Evolutionary conservation across 163 green algal species (phyloP).

Genomic region (Prototheca cutis): DNA sequence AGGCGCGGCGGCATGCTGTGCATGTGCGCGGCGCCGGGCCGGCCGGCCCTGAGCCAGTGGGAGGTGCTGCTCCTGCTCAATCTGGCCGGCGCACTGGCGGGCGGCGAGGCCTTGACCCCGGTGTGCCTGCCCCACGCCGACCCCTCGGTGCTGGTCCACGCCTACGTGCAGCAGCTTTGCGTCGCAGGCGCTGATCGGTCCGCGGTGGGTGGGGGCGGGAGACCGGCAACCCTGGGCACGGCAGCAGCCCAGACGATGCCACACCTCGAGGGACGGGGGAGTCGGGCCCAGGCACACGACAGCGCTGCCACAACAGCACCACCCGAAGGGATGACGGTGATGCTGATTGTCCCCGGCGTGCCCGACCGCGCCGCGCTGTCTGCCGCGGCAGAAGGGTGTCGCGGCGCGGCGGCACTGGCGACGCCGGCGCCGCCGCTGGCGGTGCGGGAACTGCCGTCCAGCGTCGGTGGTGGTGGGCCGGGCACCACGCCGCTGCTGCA

Average conservation of each 20-base stretch:
- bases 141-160: slow-evolving; percentile 55
- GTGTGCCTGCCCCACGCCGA: slow-evolving; percentile 67
- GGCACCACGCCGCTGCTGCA: slow-evolving; percentile 37
- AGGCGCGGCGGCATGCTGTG: slow-evolving; percentile 20
- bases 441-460: slow-evolving; percentile 7
- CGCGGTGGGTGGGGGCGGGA: no score
- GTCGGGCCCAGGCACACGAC: no score
- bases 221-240: background rate
- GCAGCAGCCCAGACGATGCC: no score
- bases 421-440: slow-evolving; percentile 6
- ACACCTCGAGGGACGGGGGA: no score
- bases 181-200: no score
- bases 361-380: slow-evolving; percentile 33
- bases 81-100: slow-evolving; percentile 33
- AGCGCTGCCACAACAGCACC: no score
- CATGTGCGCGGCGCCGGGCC: slow-evolving; percentile 6
- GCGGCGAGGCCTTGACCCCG: slow-evolving; percentile 49
- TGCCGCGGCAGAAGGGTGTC: slow-evolving; percentile 6
- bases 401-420: slow-evolving; percentile 1
- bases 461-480: slow-evolving; percentile 4
- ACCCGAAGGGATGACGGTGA: no score
- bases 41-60: slow-evolving; percentile 36
- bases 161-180: slow-evolving; percentile 43
- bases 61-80: slow-evolving; percentile 70
- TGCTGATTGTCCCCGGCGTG: slow-evolving; percentile 27